Conservation (phyloP, 345 rosid species). For the Eutrema heterophyllum region DNA sequence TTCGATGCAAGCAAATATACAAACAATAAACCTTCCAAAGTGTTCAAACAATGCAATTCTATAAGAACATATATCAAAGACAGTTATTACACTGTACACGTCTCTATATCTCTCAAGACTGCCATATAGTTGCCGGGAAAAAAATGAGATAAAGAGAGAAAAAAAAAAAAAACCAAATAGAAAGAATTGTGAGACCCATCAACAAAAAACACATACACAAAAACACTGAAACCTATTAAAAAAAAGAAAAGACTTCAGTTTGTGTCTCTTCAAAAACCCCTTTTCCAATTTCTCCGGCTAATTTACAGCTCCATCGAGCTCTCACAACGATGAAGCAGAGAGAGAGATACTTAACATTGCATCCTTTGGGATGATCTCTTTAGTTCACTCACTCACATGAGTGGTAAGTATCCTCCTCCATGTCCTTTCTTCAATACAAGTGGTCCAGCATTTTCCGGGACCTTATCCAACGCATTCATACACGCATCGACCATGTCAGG, state of each 20-base stretch:
- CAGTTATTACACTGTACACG: constrained; percentile 31
- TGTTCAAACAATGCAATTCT: constrained; percentile 15
- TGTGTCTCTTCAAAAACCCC: constrained; percentile 4
- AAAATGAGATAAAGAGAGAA: background rate
- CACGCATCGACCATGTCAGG: constrained; percentile 57
- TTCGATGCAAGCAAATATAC: background rate
- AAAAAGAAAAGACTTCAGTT: background rate
- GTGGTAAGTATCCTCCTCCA: constrained; percentile 92
- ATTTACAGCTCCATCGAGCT: constrained; percentile 10
- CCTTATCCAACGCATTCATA: constrained; percentile 56
- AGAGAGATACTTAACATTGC: background rate
- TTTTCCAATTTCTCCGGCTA: constrained; percentile 8
- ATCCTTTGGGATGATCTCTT: constrained; percentile 13
- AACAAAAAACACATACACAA: constrained; percentile 1
- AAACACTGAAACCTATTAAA: background rate
- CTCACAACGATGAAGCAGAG: constrained; percentile 17
- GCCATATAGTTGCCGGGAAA: constrained; percentile 1
- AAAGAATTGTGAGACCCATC: constrained; percentile 15
- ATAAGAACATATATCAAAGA: constrained; percentile 6
- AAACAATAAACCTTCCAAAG: background rate
- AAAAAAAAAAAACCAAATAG: background rate
- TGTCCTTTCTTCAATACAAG: constrained; percentile 85
- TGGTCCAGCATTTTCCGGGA: constrained; percentile 73
- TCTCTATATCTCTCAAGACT: constrained; percentile 9
- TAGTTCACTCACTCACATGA: constrained; percentile 52